A percentile compares a stretch with the other conserved stretches of the same genome.
Evolutionary conservation across 2,329 filamentous ascomycete species (phyloP).

Genomic region (Gnomoniopsis sp.): DNA sequence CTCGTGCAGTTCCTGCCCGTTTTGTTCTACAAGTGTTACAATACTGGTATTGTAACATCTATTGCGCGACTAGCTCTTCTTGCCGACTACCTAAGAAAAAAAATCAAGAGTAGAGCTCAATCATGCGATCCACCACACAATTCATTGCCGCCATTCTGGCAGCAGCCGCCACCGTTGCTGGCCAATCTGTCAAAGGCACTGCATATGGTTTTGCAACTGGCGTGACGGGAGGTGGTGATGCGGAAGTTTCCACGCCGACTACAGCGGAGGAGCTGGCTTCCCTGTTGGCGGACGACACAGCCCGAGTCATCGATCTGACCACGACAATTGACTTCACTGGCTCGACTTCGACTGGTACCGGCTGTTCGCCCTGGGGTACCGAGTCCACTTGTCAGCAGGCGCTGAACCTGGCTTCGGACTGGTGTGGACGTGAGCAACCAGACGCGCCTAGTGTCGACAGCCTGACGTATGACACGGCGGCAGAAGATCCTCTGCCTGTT

Average conservation of each 20-base stretch:
- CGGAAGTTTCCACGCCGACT: slow-evolving; percentile 48
- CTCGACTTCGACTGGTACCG: slow-evolving; percentile 49
- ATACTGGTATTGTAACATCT: no score
- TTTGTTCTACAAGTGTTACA: no score
- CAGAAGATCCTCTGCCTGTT: slow-evolving; percentile 45
- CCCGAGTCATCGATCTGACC: slow-evolving; percentile 56
- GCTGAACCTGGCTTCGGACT: slow-evolving; percentile 53
- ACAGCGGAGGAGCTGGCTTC: slow-evolving; percentile 53
- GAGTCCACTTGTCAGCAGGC: slow-evolving; percentile 51
- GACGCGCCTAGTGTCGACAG: slow-evolving; percentile 38
- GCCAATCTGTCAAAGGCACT: slow-evolving; percentile 29
- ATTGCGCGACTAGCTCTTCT: no score
- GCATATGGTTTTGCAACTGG: slow-evolving; percentile 43
- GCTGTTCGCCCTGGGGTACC: slow-evolving; percentile 57
- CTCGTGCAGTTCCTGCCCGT: no score
- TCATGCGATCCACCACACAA: slow-evolving; percentile 6
- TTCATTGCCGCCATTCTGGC: slow-evolving; percentile 20
- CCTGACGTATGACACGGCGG: slow-evolving; percentile 49
- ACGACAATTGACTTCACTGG: slow-evolving; percentile 54
- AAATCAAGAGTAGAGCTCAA: no score
- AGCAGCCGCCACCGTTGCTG: slow-evolving; percentile 23
- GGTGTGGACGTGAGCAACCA: slow-evolving; percentile 58
- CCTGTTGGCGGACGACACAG: slow-evolving; percentile 52
- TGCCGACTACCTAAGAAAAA: no score
- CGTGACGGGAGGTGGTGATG: slow-evolving; percentile 58